A percentile compares a stretch with the other conserved stretches of the same genome.
Evolutionary conservation across 768 basidiomycete genomes (phyloP).

Genomic region (Sutorius australiensis): DNA sequence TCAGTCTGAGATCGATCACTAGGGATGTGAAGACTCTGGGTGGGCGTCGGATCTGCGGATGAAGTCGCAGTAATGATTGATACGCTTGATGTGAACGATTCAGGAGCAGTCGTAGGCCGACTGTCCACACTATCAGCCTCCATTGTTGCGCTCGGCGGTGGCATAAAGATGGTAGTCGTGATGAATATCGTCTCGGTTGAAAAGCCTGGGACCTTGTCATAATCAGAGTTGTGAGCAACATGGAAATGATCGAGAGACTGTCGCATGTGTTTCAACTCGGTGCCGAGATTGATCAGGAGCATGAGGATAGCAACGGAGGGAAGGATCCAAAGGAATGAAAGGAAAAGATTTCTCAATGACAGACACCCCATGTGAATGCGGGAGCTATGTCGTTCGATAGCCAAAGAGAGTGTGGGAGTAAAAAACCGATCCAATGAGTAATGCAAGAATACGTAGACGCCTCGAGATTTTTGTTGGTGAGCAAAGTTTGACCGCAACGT

Average conservation of each 20-base stretch:
- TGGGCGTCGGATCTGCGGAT: constrained; percentile 2
- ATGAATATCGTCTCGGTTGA: constrained; percentile 28
- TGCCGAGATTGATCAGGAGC: constrained; percentile 24
- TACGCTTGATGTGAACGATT: neutral
- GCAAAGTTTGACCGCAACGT: constrained; percentile 54
- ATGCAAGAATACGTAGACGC: constrained; percentile 50
- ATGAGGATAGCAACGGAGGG: constrained; percentile 16
- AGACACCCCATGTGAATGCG: constrained; percentile 8
- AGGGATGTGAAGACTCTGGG: constrained; percentile 1
- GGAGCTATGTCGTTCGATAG: constrained; percentile 7
- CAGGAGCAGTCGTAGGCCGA: neutral
- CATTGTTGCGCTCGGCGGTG: constrained; percentile 4
- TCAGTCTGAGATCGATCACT: constrained; percentile 14
- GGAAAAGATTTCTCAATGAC: constrained; percentile 12
- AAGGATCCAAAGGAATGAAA: constrained; percentile 13
- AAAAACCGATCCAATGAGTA: constrained; percentile 57
- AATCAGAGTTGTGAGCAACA: constrained; percentile 6
- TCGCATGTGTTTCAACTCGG: constrained; percentile 26
- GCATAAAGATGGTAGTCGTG: constrained; percentile 26
- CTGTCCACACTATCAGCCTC: neutral
- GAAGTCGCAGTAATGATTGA: constrained; percentile 6
- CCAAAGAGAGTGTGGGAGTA: constrained; percentile 49
- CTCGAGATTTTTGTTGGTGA: constrained; percentile 41
- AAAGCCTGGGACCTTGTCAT: neutral
- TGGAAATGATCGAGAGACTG: constrained; percentile 23